phyloP scores from a whole-genome alignment of 441 rosid species.

The Omphalea diandra region DNA sequence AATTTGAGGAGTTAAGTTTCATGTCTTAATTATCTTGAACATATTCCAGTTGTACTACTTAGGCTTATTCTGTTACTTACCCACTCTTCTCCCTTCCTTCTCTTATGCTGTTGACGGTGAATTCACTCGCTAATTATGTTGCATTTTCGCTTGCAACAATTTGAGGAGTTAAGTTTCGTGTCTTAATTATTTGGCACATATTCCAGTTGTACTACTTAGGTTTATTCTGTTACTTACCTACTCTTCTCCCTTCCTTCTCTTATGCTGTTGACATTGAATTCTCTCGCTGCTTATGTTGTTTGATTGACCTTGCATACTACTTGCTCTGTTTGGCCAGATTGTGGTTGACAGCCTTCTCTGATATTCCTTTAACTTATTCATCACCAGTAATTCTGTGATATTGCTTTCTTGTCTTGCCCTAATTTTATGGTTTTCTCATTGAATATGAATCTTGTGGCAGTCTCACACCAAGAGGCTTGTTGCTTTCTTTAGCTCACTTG shows the following conservation, averaged over 20 bases:
- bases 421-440: too few species aligned
- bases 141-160: constrained; percentile 19
- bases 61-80: not conserved
- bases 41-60: not conserved
- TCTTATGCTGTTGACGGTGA: not conserved
- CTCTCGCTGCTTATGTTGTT: not conserved
- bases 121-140: not conserved
- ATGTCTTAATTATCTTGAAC: not conserved
- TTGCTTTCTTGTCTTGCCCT: too few species aligned
- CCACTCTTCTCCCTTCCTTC: not conserved
- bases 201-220: not conserved
- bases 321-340: not conserved
- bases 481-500: not conserved
- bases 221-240: not conserved
- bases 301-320: not conserved
- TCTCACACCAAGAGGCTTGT: too few species aligned
- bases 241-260: too few species aligned
- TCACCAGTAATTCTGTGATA: too few species aligned
- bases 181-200: not conserved
- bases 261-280: too few species aligned
- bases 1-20: not conserved
- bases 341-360: not conserved
- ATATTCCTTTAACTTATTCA: too few species aligned
- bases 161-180: not conserved
- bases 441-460: too few species aligned